Percentiles rank a stretch among this genome's conserved stretches.
Evolutionary conservation across 192 early-diverging fungal species (phyloP).

Genomic region (Coemansia sp.): DNA sequence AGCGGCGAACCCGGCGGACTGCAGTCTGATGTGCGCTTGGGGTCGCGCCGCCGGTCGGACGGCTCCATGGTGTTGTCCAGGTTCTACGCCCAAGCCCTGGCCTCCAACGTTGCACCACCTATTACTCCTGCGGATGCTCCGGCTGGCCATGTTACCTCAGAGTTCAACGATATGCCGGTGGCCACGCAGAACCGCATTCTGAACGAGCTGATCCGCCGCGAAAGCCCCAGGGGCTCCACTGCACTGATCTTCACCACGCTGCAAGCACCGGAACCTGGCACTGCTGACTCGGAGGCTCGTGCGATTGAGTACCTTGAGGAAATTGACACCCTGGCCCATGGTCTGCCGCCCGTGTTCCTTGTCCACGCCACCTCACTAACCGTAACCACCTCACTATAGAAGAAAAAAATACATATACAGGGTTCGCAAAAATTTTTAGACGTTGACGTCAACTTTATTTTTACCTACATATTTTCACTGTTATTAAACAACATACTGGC

Average conservation of each 20-base stretch:
- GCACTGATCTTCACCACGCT: constrained; percentile 61
- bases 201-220: constrained; percentile 61
- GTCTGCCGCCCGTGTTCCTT: constrained; percentile 58
- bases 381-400: constrained; percentile 59
- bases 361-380: constrained; percentile 66
- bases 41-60: constrained; percentile 32
- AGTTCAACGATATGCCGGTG: constrained; percentile 57
- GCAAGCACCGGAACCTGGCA: constrained; percentile 57
- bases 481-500: too few relatives aligned
- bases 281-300: constrained; percentile 36
- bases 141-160: neutral
- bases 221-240: constrained; percentile 44
- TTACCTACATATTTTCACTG: too few relatives aligned
- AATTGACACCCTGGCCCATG: constrained; percentile 51
- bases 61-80: constrained; percentile 37
- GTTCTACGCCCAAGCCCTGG: constrained; percentile 22
- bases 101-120: neutral
- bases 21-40: neutral
- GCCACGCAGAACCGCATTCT: constrained; percentile 58
- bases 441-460: too few relatives aligned
- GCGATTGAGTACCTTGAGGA: constrained; percentile 54
- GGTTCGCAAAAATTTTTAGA: too few relatives aligned
- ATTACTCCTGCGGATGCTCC: neutral
- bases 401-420: neutral
- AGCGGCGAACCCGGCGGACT: too few relatives aligned